Conservation (phyloP, 768 basidiomycete genomes). For the Dentipellis fragilis region DNA sequence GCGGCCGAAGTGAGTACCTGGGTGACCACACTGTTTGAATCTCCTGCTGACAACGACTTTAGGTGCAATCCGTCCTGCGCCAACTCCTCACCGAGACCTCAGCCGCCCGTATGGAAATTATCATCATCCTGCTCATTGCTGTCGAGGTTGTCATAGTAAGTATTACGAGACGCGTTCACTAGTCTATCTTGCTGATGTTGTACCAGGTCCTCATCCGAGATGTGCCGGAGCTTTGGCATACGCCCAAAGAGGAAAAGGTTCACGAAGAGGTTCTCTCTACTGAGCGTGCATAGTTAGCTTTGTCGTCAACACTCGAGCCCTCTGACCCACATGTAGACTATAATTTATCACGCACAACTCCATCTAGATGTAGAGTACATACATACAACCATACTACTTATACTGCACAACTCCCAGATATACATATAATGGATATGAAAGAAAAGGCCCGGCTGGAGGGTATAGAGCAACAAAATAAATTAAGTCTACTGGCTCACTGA, state of each 20-base stretch:
- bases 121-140: slow-evolving; percentile 90
- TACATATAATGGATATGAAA: too few relatives aligned
- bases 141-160: slow-evolving; percentile 89
- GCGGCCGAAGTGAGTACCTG: slow-evolving; percentile 54
- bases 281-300: too few relatives aligned
- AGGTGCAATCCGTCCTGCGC: slow-evolving; percentile 81
- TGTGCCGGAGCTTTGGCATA: slow-evolving; percentile 63
- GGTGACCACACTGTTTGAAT: not conserved
- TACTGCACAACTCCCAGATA: not conserved
- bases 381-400: not conserved
- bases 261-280: too few relatives aligned
- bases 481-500: too few relatives aligned
- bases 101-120: slow-evolving; percentile 86
- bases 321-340: not conserved
- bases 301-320: not conserved
- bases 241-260: not conserved
- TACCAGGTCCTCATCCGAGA: slow-evolving; percentile 64
- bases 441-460: too few relatives aligned
- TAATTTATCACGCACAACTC: not conserved
- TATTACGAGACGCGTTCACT: not conserved
- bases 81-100: slow-evolving; percentile 90
- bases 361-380: too few relatives aligned
- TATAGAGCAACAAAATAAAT: too few relatives aligned
- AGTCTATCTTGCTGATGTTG: not conserved
- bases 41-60: slow-evolving; percentile 1